phyloP scores from a whole-genome alignment of 2,329 filamentous ascomycete species.

The Stagonosporopsis rhizophila region DNA sequence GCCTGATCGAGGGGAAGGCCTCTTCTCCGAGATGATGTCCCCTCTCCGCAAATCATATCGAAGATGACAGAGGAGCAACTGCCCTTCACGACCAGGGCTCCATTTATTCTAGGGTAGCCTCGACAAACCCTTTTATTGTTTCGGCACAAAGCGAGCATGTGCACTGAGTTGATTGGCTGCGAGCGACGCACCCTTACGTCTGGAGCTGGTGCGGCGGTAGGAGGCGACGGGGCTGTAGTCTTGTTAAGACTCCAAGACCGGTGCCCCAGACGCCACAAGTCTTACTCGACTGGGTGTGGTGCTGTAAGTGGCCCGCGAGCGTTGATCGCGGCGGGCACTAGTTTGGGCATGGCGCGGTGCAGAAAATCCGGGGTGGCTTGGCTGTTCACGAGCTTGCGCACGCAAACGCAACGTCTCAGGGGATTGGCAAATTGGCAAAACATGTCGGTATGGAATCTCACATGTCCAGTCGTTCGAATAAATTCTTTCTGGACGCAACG shows the following conservation, averaged over 20 bases:
- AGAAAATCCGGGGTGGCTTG: slow-evolving; percentile 35
- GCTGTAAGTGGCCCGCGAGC: slow-evolving; percentile 18
- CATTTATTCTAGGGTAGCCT: slow-evolving; percentile 5
- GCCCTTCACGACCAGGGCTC: slow-evolving; percentile 24
- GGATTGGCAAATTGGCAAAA: neutral
- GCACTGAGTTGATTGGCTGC: slow-evolving; percentile 24
- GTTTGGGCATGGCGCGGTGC: slow-evolving; percentile 23
- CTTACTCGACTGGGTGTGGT: slow-evolving; percentile 26
- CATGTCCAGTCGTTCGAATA: neutral
- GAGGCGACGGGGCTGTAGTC: slow-evolving; percentile 22
- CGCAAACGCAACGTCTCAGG: slow-evolving; percentile 1
- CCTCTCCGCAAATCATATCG: slow-evolving; percentile 27
- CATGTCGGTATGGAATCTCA: neutral
- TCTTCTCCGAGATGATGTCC: slow-evolving; percentile 17
- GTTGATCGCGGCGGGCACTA: slow-evolving; percentile 34
- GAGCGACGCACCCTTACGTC: slow-evolving; percentile 28
- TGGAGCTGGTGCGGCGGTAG: slow-evolving; percentile 19
- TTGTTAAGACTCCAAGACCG: slow-evolving; percentile 31
- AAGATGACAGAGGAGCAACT: slow-evolving; percentile 24
- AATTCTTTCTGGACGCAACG: neutral
- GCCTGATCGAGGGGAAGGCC: slow-evolving; percentile 18
- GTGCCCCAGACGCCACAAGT: slow-evolving; percentile 30
- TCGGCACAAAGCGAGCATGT: slow-evolving; percentile 24
- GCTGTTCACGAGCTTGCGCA: slow-evolving; percentile 13
- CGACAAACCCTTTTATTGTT: slow-evolving; percentile 26